Evolutionary conservation across 2,329 filamentous ascomycete species (phyloP), one percentile per base, ranked within the genome.

Genomic region (Apiospora kogelbergensis): DNA sequence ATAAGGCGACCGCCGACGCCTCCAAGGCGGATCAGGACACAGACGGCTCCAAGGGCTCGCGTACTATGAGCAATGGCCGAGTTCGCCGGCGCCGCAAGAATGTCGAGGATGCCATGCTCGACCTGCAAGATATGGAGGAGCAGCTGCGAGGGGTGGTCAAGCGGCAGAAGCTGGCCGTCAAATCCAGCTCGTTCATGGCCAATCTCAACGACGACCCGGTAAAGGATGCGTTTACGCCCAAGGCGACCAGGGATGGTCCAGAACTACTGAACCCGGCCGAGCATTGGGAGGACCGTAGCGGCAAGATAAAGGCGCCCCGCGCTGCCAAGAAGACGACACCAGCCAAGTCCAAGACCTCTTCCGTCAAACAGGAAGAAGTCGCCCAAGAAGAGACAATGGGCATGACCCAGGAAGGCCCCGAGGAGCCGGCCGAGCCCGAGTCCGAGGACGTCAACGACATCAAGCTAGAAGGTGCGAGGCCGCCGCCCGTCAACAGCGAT

Each of bases 401-500:
- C 66, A 69, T n/a, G 69, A 41, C 24, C 63, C 70, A 22, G 4
- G 67, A 64, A 13, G 73, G 70, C 5, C 71, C 67, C 17, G 66
- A 67, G 22, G 67, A 70, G n/a, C 73, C 73, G 13, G 68, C 63
- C 13, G 11, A 46, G 2, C 33, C 68, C 22, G 73, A 72, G 0
- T 72, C 76, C n/a, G 72, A 71, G 46, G 72, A 77, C 6, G 44
- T 69, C 13, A 71, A 70, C 2, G 42, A 67, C 11, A 65, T 77
- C 2, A 76, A 74, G 60, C 70, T 67, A 24, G 74, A 75, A 40
- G 78, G 80, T 30, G 84, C 85, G 10, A 84, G 93, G 68, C 87
- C 91, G 15, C 93, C 94, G 7, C 89, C 94, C 0, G 89, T 97
- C 20, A 92, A 98, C 76, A 97, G 94, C 76, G 88, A 88, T 72